Conservation (phyloP, 345 rosid genomes). For the Leavenworthia alabamica region DNA sequence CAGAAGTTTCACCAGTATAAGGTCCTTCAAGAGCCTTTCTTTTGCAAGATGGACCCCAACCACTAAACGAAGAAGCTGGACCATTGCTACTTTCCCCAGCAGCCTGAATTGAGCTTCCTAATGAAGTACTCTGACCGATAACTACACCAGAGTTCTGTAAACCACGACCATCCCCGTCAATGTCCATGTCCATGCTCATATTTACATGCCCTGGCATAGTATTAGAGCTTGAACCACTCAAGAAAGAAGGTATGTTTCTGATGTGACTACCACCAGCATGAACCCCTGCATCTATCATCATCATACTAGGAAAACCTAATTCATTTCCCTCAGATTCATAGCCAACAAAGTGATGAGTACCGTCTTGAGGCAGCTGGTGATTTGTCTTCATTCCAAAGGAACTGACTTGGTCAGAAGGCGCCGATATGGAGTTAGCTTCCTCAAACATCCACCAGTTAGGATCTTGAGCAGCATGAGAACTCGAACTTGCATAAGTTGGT, state of each 20-base stretch:
- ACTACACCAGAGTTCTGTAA: slow-evolving; percentile 31
- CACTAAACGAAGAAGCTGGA: slow-evolving; percentile 48
- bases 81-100: slow-evolving; percentile 51
- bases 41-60: slow-evolving; percentile 82
- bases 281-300: slow-evolving; percentile 8
- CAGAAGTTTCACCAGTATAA: slow-evolving; percentile 47
- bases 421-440: slow-evolving; percentile 51
- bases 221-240: slow-evolving; percentile 51
- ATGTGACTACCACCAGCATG: slow-evolving; percentile 39
- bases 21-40: slow-evolving; percentile 87
- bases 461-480: slow-evolving; percentile 36
- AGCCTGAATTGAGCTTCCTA: slow-evolving; percentile 49
- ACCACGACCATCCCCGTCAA: slow-evolving; percentile 31
- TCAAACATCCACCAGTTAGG: slow-evolving; percentile 55
- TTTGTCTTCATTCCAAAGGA: slow-evolving; percentile 47
- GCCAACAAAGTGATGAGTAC: slow-evolving; percentile 30
- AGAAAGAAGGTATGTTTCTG: slow-evolving; percentile 39
- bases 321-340: slow-evolving; percentile 49
- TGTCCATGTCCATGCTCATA: slow-evolving; percentile 38
- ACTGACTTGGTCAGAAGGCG: slow-evolving; percentile 37
- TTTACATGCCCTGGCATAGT: slow-evolving; percentile 31
- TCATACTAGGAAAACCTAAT: slow-evolving; percentile 7
- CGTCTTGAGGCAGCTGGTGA: slow-evolving; percentile 38
- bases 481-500: slow-evolving; percentile 33
- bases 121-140: slow-evolving; percentile 38